These are phyloP conservation scores for Blastosporella zonata DNA, from an alignment of 1,284 basidiomycete species.

Conservation along the genomic window DNA sequence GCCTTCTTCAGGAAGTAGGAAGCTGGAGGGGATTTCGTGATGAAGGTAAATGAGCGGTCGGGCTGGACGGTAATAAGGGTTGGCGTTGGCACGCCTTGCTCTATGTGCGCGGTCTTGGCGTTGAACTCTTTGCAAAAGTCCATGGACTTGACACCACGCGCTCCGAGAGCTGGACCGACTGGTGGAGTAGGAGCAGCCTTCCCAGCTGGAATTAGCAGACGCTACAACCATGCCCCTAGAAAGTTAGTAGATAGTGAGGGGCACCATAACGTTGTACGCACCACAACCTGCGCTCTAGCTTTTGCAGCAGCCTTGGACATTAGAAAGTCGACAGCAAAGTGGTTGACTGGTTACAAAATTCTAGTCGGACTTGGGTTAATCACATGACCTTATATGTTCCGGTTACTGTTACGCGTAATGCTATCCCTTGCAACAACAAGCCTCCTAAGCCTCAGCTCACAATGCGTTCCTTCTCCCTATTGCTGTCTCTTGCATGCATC, in stretches of 20 bases:
- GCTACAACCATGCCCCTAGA: slow-evolving; percentile 41
- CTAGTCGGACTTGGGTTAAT: neutral
- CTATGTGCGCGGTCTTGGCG: slow-evolving; percentile 85
- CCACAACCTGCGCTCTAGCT: slow-evolving; percentile 62
- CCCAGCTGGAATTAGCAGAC: slow-evolving; percentile 88
- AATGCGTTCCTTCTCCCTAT: slow-evolving; percentile 48
- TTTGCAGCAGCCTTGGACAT: slow-evolving; percentile 61
- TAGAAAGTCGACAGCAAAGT: neutral
- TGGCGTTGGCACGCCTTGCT: slow-evolving; percentile 85
- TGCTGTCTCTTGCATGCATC: slow-evolving; percentile 38
- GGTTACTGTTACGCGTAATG: neutral
- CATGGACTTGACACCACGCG: slow-evolving; percentile 98
- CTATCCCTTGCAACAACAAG: neutral
- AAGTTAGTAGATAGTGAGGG: slow-evolving; percentile 3
- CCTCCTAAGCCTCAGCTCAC: slow-evolving; percentile 13
- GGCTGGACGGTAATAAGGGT: slow-evolving; percentile 92
- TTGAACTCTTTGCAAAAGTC: slow-evolving; percentile 99
- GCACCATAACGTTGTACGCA: slow-evolving; percentile 32
- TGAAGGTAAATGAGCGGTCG: slow-evolving; percentile 93
- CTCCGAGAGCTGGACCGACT: slow-evolving; percentile 95
- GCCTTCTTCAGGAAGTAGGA: slow-evolving; percentile 94
- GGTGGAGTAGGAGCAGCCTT: slow-evolving; percentile 97
- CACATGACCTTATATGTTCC: slow-evolving; percentile 10
- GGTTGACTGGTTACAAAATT: slow-evolving; percentile 3
- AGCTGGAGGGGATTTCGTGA: slow-evolving; percentile 87